Evolutionary conservation across 345 rosid species (phyloP).

Genomic region (Melastoma malabathricum): DNA sequence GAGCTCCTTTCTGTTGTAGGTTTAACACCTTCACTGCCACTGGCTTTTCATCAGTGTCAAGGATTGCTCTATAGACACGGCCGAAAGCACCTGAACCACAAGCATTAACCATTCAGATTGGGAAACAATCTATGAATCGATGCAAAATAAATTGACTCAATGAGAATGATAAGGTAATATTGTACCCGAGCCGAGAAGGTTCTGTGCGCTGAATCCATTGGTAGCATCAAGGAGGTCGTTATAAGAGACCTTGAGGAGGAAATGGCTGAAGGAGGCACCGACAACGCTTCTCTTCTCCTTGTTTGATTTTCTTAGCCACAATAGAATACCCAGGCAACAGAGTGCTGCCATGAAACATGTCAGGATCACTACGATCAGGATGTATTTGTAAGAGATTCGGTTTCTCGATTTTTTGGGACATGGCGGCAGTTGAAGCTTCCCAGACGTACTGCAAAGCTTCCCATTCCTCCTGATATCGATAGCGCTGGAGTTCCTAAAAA

Average conservation of each 20-base stretch:
- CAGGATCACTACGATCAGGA: background rate
- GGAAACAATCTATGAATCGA: background rate
- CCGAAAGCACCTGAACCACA: conserved; percentile 10
- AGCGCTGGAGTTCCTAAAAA: conserved; percentile 7
- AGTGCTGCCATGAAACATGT: background rate
- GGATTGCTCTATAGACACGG: conserved; percentile 12
- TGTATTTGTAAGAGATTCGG: background rate
- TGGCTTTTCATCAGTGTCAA: background rate
- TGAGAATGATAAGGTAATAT: conserved; percentile 1
- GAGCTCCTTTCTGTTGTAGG: conserved; percentile 12
- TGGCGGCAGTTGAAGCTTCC: conserved; percentile 2
- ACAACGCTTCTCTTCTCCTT: background rate
- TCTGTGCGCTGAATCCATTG: conserved; percentile 9
- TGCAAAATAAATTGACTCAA: background rate
- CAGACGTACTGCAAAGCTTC: conserved; percentile 8
- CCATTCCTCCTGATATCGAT: conserved; percentile 4
- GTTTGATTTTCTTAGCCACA: background rate
- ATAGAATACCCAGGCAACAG: background rate
- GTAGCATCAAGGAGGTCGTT: conserved; percentile 12
- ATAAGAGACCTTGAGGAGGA: background rate
- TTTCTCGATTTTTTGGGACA: background rate
- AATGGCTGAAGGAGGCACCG: background rate
- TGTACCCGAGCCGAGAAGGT: conserved; percentile 15
- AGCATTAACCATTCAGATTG: background rate
- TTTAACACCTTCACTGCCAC: conserved; percentile 13